Conservation (phyloP, 2,329 filamentous ascomycete genomes). For the Aspergillus latus region DNA sequence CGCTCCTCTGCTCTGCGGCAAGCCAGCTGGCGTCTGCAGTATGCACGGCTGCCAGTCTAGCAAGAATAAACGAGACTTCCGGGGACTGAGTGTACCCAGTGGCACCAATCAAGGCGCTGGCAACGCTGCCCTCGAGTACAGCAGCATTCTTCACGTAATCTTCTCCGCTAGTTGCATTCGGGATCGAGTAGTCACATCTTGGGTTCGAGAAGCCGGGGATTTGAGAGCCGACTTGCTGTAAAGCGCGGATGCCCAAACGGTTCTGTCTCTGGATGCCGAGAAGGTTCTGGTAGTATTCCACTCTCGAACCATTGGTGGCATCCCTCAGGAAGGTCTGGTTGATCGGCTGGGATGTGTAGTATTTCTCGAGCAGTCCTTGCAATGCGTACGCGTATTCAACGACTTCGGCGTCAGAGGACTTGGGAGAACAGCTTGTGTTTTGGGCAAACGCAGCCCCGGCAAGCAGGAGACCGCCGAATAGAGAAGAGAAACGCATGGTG, state of each 20-base stretch:
- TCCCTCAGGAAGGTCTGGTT: conserved; percentile 26
- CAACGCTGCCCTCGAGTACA: conserved; percentile 22
- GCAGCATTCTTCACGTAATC: conserved; percentile 24
- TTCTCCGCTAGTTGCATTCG: conserved; percentile 17
- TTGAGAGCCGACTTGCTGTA: conserved; percentile 21
- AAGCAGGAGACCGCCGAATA: conserved; percentile 21
- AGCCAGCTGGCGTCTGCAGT: conserved; percentile 25
- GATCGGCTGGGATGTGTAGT: conserved; percentile 23
- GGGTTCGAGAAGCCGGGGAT: conserved; percentile 22
- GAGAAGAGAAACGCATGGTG: conserved; percentile 24
- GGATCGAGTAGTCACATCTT: conserved; percentile 26
- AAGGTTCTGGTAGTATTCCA: conserved; percentile 25
- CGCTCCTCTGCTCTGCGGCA: conserved; percentile 17
- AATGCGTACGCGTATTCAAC: conserved; percentile 27
- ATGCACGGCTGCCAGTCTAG: conserved; percentile 31
- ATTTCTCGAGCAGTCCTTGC: conserved; percentile 25
- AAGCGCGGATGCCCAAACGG: conserved; percentile 26
- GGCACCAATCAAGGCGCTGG: conserved; percentile 29
- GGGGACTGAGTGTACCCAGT: conserved; percentile 30
- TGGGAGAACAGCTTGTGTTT: conserved; percentile 22
- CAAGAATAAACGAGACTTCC: conserved; percentile 32
- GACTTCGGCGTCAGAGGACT: conserved; percentile 22
- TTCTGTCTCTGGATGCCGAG: conserved; percentile 26
- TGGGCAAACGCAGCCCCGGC: conserved; percentile 22
- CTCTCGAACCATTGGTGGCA: conserved; percentile 21